phyloP scores from a whole-genome alignment of 176 grass and related monocot genomes.

The Lolium multiflorum region DNA sequence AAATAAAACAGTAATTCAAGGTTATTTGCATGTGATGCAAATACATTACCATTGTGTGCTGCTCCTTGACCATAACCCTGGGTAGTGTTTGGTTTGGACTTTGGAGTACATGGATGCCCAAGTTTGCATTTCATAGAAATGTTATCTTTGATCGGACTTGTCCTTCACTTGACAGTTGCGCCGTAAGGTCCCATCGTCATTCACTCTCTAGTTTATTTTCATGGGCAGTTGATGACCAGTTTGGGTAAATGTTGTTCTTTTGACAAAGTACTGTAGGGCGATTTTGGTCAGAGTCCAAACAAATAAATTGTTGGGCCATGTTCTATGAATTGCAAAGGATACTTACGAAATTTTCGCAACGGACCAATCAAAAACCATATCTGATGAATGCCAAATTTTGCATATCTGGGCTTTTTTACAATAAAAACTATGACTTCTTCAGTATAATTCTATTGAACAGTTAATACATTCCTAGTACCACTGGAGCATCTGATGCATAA shows the following conservation, averaged over 20 bases:
- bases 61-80: neutral
- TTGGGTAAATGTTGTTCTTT: neutral
- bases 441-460: neutral
- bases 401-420: neutral
- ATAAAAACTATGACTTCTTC: neutral
- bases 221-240: neutral
- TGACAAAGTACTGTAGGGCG: neutral
- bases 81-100: neutral
- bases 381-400: neutral
- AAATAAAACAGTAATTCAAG: neutral
- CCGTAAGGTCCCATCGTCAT: neutral
- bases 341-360: neutral
- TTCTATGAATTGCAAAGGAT: neutral
- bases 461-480: neutral
- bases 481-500: constrained; percentile 1
- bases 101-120: neutral
- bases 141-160: neutral
- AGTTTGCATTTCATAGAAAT: neutral
- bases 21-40: neutral
- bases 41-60: neutral
- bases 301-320: neutral
- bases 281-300: neutral
- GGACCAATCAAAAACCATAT: neutral
- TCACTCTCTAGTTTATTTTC: neutral
- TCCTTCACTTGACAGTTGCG: neutral